Evolutionary conservation across 305 asterid species (phyloP).

Genomic region (Euphrasia arctica): DNA sequence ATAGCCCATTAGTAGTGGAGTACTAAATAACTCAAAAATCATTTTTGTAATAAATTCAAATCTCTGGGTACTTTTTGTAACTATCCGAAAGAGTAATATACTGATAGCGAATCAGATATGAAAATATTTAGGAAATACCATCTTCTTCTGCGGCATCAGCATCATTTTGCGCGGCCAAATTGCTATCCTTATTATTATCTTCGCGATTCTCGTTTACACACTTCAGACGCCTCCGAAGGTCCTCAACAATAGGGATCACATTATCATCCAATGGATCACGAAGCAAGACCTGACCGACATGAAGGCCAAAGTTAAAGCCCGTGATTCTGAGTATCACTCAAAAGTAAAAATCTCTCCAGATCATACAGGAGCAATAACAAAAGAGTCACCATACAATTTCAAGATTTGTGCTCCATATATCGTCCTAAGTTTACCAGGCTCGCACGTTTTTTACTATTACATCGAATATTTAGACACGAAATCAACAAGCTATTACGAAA

Average conservation of each 20-base stretch:
- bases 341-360: not conserved
- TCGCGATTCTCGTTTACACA: conserved; percentile 34
- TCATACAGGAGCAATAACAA: not conserved
- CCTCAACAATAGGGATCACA: conserved; percentile 64
- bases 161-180: conserved; percentile 39
- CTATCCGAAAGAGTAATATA: not conserved
- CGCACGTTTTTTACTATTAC: conserved; percentile 1
- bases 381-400: conserved; percentile 2
- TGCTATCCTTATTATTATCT: conserved; percentile 40
- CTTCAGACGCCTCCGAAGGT: conserved; percentile 63
- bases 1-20: not conserved
- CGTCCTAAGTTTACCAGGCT: not conserved
- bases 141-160: conserved; percentile 64
- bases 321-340: not conserved
- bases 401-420: not conserved
- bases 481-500: not conserved
- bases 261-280: conserved; percentile 66
- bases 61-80: too few species aligned
- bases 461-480: not conserved
- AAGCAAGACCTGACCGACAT: conserved; percentile 50
- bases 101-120: not conserved
- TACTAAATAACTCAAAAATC: not conserved
- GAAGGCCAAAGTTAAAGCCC: conserved; percentile 1
- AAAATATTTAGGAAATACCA: conserved; percentile 36
- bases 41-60: too few species aligned